Conservation (phyloP, 176 grass and related monocot genomes). For the Leersia perrieri region DNA sequence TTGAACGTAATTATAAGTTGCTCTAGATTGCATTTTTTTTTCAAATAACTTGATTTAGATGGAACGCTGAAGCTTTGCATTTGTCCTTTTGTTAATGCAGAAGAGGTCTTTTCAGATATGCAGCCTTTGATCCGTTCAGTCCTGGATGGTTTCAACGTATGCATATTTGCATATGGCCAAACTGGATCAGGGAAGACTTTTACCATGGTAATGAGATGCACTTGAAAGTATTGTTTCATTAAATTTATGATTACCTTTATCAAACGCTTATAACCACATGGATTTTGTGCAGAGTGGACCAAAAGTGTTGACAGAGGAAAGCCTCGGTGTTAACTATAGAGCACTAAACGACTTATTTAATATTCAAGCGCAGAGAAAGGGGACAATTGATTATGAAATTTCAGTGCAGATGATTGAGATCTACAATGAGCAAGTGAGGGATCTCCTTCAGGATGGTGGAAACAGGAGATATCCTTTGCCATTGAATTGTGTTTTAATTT, state of each 20-base stretch:
- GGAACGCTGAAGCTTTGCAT: neutral
- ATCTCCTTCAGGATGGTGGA: conserved; percentile 67
- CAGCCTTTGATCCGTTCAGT: conserved; percentile 84
- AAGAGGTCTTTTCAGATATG: conserved; percentile 89
- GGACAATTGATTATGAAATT: conserved; percentile 72
- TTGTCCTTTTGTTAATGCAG: conserved; percentile 51
- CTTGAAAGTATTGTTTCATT: neutral
- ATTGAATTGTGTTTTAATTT: neutral
- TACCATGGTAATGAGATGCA: conserved; percentile 67
- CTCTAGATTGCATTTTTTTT: neutral
- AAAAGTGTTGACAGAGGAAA: conserved; percentile 58
- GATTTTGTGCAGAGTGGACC: conserved; percentile 72
- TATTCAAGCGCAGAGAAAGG: conserved; percentile 60
- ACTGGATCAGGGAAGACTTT: conserved; percentile 93
- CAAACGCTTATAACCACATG: neutral
- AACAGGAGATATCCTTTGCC: conserved; percentile 90
- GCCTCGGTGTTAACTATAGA: conserved; percentile 80
- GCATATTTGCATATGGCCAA: conserved; percentile 98
- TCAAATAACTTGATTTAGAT: neutral
- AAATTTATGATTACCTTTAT: neutral
- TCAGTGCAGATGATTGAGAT: conserved; percentile 98
- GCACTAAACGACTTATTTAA: conserved; percentile 90
- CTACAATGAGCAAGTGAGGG: conserved; percentile 95
- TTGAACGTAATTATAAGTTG: conserved; percentile 32
- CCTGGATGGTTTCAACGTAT: conserved; percentile 94